Evolutionary conservation across 2,329 filamentous ascomycete genomes (phyloP).

Genomic region (Beauveria australis): DNA sequence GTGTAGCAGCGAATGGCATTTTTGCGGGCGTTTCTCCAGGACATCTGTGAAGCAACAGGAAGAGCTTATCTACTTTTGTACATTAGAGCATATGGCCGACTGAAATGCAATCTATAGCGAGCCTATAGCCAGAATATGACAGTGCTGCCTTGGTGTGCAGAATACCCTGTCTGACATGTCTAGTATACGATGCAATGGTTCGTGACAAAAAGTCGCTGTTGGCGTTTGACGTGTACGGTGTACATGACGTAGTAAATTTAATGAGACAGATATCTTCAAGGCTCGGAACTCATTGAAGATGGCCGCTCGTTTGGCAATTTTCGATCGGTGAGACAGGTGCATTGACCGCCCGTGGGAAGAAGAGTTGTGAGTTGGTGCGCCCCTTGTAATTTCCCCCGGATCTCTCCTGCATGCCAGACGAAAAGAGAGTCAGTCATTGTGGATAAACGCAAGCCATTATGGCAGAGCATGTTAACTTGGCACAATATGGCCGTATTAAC

Average conservation of each 20-base stretch:
- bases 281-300: not conserved
- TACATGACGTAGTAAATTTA: not conserved
- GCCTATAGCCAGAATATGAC: not conserved
- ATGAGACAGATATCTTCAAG: not conserved
- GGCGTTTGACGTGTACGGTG: too few relatives aligned
- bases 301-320: too few relatives aligned
- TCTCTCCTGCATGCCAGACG: slow-evolving; percentile 3
- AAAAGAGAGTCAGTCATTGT: not conserved
- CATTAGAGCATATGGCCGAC: not conserved
- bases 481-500: not conserved
- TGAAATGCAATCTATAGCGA: not conserved
- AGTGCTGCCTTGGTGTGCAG: not conserved
- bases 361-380: not conserved
- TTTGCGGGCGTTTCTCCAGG: slow-evolving; percentile 2
- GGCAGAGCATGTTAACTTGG: not conserved
- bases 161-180: not conserved
- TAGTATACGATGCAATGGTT: not conserved
- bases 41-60: not conserved
- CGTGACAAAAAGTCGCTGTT: not conserved
- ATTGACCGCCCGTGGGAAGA: not conserved
- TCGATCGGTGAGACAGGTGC: not conserved
- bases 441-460: not conserved
- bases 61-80: not conserved
- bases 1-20: not conserved
- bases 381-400: slow-evolving; percentile 5